Percentiles rank a stretch among this genome's conserved stretches.
phyloP scores from a whole-genome alignment of 129 eudicot genomes.

The Solidago caesia region DNA sequence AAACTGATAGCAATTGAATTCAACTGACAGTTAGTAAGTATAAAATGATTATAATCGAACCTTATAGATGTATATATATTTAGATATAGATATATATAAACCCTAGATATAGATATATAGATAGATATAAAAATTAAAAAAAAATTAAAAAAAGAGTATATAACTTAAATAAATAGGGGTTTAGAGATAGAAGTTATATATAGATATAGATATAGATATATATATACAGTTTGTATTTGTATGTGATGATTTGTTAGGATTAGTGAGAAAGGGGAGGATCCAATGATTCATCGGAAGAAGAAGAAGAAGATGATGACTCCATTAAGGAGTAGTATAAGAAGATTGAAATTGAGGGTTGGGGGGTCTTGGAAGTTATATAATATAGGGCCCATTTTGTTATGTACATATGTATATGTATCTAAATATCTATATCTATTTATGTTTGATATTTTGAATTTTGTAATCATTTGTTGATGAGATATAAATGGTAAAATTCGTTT shows the following conservation, averaged over 20 bases:
- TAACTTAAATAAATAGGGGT: background rate
- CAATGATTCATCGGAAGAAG: slow-evolving; percentile 26
- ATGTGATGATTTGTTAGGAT: background rate
- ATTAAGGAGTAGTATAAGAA: slow-evolving; percentile 15
- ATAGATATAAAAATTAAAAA: background rate
- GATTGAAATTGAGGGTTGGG: slow-evolving; percentile 32
- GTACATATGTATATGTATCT: slow-evolving; percentile 18
- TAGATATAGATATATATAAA: background rate
- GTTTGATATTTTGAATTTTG: too few relatives aligned
- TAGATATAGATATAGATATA: background rate
- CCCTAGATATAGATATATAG: slow-evolving; percentile 8
- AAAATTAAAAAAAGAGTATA: slow-evolving; percentile 18
- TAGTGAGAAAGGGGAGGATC: slow-evolving; percentile 28
- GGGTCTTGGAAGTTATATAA: slow-evolving; percentile 21
- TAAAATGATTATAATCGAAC: background rate
- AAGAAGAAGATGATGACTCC: slow-evolving; percentile 24
- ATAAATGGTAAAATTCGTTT: too few relatives aligned
- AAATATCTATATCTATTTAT: background rate
- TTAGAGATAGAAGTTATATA: background rate
- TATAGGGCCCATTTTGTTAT: slow-evolving; percentile 28
- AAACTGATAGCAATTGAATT: background rate
- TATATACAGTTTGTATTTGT: background rate
- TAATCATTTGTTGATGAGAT: too few relatives aligned
- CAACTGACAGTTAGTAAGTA: background rate
- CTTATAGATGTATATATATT: too few relatives aligned